Percentiles rank a stretch among this genome's conserved stretches.
Evolutionary conservation across 2,329 filamentous ascomycete genomes (phyloP).

Genomic region (Aspergillus proliferans): DNA sequence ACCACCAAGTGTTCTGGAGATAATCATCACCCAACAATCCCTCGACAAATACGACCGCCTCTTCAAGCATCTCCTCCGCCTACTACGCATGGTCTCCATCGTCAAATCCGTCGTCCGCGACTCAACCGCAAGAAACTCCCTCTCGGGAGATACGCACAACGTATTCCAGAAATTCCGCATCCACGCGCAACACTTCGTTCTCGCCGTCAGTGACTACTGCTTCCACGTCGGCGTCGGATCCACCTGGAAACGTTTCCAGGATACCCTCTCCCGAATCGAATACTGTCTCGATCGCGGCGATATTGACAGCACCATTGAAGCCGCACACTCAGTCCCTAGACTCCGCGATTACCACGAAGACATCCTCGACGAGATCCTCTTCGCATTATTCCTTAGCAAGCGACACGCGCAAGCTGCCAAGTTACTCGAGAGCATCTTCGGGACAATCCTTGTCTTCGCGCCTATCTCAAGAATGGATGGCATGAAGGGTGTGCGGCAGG

Average conservation of each 20-base stretch:
- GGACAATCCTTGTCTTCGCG: conserved; percentile 64
- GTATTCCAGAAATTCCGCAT: conserved; percentile 58
- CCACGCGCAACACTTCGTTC: conserved; percentile 75
- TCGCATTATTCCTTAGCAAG: conserved; percentile 65
- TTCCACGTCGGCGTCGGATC: conserved; percentile 69
- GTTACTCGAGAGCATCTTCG: conserved; percentile 71
- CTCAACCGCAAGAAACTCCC: conserved; percentile 35
- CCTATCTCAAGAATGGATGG: conserved; percentile 30
- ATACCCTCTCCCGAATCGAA: conserved; percentile 60
- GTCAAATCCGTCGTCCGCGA: conserved; percentile 60
- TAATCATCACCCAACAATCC: conserved; percentile 64
- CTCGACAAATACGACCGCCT: conserved; percentile 78
- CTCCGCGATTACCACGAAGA: conserved; percentile 65
- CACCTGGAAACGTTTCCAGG: conserved; percentile 67
- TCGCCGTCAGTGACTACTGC: conserved; percentile 67
- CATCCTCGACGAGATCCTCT: conserved; percentile 68
- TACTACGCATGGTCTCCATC: conserved; percentile 73
- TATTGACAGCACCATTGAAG: conserved; percentile 41
- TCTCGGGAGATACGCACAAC: conserved; percentile 33
- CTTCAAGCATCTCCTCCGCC: conserved; percentile 71
- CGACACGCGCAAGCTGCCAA: conserved; percentile 66
- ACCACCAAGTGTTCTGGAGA: conserved; percentile 62
- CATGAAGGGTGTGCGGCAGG: conserved; percentile 35
- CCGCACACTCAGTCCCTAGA: conserved; percentile 57
- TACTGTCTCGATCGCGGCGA: conserved; percentile 46